Percentiles rank a stretch among this genome's conserved stretches.
These are phyloP conservation scores for Phytophthora macrochlamydospora DNA, from an alignment of 352 stramenopile species.

Conservation along the genomic window DNA sequence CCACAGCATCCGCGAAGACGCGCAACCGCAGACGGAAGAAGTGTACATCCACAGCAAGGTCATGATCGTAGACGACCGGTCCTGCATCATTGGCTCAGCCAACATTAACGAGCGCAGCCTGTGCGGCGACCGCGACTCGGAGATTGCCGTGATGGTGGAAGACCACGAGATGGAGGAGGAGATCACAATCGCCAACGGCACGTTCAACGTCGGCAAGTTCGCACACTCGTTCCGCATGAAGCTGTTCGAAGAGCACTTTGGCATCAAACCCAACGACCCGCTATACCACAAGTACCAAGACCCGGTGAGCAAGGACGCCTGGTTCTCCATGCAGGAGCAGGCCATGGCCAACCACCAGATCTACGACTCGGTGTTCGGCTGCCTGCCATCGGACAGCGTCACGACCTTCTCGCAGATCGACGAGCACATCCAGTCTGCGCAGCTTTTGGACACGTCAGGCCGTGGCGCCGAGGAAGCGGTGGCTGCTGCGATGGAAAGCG, in stretches of 20 bases:
- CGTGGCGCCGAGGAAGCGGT: constrained; percentile 33
- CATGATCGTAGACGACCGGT: constrained; percentile 88
- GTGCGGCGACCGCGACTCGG: constrained; percentile 86
- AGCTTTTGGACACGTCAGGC: constrained; percentile 36
- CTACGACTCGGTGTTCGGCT: constrained; percentile 85
- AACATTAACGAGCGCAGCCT: constrained; percentile 91
- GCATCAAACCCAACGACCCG: constrained; percentile 44
- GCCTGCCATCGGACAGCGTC: constrained; percentile 78
- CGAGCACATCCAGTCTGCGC: constrained; percentile 40
- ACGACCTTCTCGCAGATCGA: constrained; percentile 75
- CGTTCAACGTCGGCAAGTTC: constrained; percentile 76
- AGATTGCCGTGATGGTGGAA: constrained; percentile 87
- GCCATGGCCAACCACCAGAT: constrained; percentile 85
- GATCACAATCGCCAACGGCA: constrained; percentile 48
- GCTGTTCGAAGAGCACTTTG: constrained; percentile 88
- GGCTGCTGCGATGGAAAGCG: constrained; percentile 21
- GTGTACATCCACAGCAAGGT: constrained; percentile 92
- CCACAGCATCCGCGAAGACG: constrained; percentile 44
- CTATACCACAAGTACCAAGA: constrained; percentile 68
- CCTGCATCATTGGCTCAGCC: constrained; percentile 81
- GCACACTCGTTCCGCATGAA: constrained; percentile 88
- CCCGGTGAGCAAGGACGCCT: constrained; percentile 63
- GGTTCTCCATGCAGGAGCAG: constrained; percentile 87
- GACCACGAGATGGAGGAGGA: constrained; percentile 72
- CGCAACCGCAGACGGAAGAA: constrained; percentile 66